A percentile compares a stretch with the other conserved stretches of the same genome.
Evolutionary conservation across 2,329 filamentous ascomycete genomes (phyloP).

Genomic region (Pyricularia sp.): DNA sequence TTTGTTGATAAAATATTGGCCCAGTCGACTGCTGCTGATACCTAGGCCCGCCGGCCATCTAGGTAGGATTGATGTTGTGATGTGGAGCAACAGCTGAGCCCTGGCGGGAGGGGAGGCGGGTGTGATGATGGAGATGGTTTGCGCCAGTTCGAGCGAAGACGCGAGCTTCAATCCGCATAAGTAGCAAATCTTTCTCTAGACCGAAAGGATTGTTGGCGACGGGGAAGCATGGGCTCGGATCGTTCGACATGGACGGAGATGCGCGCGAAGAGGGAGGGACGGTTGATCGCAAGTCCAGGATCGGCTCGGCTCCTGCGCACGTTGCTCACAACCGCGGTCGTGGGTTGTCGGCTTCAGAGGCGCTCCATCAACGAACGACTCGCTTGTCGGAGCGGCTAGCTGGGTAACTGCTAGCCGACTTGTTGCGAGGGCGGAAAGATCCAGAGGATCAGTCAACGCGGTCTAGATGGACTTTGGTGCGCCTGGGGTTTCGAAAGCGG

Average conservation of each 20-base stretch:
- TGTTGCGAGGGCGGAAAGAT: not conserved
- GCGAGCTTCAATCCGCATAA: constrained; percentile 5
- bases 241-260: constrained; percentile 1
- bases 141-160: constrained; percentile 2
- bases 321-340: not conserved
- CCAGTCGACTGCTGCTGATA: constrained; percentile 42
- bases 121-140: not conserved
- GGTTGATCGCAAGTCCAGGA: not conserved
- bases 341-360: not conserved
- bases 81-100: constrained; percentile 2
- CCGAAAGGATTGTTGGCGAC: constrained; percentile 1
- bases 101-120: constrained; percentile 1
- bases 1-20: constrained; percentile 44
- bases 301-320: not conserved
- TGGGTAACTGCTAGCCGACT: not conserved
- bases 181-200: constrained; percentile 4
- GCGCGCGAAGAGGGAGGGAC: not conserved
- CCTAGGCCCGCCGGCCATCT: constrained; percentile 58
- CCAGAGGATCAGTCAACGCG: not conserved
- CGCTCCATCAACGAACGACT: not conserved
- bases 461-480: not conserved
- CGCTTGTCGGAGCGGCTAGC: not conserved
- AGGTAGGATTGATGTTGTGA: constrained; percentile 25
- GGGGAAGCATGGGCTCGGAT: constrained; percentile 5
- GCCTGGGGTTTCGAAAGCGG: not conserved